A percentile compares a stretch with the other conserved stretches of the same genome.
These are phyloP conservation scores for Ustanciosporium gigantosporum DNA, from an alignment of 1,284 basidiomycete species.

Conservation along the genomic window DNA sequence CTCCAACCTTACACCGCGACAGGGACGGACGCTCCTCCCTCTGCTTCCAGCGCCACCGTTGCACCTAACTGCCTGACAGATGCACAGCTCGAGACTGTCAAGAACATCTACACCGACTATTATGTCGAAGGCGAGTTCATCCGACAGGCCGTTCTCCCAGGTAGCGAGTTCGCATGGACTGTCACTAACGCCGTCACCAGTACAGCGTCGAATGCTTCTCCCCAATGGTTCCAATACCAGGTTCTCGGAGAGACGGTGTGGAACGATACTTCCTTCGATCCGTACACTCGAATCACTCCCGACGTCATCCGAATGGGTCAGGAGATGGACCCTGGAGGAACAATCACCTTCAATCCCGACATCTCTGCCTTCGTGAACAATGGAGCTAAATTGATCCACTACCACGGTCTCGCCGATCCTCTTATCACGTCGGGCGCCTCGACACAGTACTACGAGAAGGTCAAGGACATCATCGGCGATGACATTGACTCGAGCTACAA, in stretches of 20 bases:
- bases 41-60: background rate
- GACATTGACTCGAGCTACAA: constrained; percentile 62
- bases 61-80: constrained; percentile 10
- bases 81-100: constrained; percentile 26
- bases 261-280: constrained; percentile 11
- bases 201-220: constrained; percentile 8
- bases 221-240: constrained; percentile 33
- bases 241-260: constrained; percentile 18
- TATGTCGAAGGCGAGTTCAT: constrained; percentile 18
- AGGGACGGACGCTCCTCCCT: background rate
- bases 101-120: constrained; percentile 21
- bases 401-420: constrained; percentile 59
- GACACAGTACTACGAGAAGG: constrained; percentile 61
- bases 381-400: constrained; percentile 60
- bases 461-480: constrained; percentile 27
- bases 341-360: constrained; percentile 42
- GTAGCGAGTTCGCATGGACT: constrained; percentile 23
- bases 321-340: constrained; percentile 20
- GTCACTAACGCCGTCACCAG: constrained; percentile 14
- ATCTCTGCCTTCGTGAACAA: constrained; percentile 53
- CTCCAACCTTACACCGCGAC: background rate
- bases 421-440: constrained; percentile 62
- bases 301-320: constrained; percentile 21
- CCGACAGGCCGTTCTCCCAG: constrained; percentile 22
- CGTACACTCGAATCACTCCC: constrained; percentile 11